These are phyloP conservation scores for Solanum okadae DNA, from an alignment of 257 asterid genomes.

Conservation along the genomic window DNA sequence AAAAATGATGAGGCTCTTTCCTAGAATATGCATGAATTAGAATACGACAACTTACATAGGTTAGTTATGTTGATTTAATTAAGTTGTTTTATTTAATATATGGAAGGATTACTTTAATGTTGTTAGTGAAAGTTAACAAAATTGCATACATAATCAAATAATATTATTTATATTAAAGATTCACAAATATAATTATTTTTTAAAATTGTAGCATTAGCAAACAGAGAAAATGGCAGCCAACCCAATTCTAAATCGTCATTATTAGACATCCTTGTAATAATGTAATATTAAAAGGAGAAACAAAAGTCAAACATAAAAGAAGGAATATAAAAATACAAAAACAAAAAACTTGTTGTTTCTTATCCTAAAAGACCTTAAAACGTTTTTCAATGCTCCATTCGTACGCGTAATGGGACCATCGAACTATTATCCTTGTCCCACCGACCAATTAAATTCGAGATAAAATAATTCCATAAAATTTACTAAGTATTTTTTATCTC, in stretches of 20 bases:
- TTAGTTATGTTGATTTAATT: neutral
- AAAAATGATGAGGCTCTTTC: conserved; percentile 4
- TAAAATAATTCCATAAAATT: neutral
- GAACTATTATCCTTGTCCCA: neutral
- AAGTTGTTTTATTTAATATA: neutral
- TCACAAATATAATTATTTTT: neutral
- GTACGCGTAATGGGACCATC: neutral
- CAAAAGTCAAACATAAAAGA: neutral
- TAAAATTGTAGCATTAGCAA: neutral
- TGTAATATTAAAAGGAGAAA: neutral
- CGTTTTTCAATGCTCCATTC: neutral
- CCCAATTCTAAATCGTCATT: conserved; percentile 3
- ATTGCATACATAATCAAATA: conserved; percentile 28
- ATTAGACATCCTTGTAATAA: neutral
- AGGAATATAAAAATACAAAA: neutral
- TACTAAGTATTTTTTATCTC: neutral
- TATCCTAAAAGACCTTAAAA: neutral
- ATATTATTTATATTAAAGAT: neutral
- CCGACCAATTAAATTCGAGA: neutral
- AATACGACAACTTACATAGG: conserved; percentile 5
- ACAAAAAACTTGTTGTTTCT: neutral
- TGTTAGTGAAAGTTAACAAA: conserved; percentile 11
- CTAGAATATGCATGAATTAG: conserved; percentile 9
- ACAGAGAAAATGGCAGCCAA: conserved; percentile 7
- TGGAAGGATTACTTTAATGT: neutral